Conservation (phyloP, 2,329 filamentous ascomycete genomes). For the Alternaria triticina region DNA sequence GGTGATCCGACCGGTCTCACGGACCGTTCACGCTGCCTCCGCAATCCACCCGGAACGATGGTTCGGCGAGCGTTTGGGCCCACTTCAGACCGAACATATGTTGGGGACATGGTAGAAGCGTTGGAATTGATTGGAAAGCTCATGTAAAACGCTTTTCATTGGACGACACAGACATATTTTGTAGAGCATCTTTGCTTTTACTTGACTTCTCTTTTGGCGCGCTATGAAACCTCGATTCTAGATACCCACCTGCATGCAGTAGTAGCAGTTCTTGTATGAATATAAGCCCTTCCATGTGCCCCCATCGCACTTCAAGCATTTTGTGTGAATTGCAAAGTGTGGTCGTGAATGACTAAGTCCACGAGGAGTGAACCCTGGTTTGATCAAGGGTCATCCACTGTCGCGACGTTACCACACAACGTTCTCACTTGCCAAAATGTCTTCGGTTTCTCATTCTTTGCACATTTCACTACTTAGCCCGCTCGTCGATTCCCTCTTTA, state of each 20-base stretch:
- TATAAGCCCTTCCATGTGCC: background rate
- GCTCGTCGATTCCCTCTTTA: background rate
- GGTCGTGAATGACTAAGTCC: background rate
- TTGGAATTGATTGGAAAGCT: background rate
- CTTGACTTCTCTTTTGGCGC: background rate
- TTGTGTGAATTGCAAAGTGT: background rate
- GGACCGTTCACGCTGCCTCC: background rate
- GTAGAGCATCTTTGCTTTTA: background rate
- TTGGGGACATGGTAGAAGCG: background rate
- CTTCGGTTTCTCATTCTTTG: background rate
- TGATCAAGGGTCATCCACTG: slow-evolving; percentile 1
- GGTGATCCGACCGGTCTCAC: background rate
- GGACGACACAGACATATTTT: background rate
- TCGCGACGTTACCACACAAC: background rate
- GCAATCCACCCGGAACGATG: background rate
- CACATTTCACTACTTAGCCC: background rate
- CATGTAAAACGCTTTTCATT: background rate
- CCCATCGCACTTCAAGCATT: background rate
- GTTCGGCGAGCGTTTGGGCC: background rate
- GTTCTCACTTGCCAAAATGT: background rate
- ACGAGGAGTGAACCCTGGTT: background rate
- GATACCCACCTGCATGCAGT: background rate
- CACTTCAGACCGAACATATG: background rate
- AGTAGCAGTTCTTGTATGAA: background rate
- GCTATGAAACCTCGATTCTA: background rate